Base-by-base conservation (phyloP, 2,329 filamentous ascomycete genomes). In the Fusarium tricinctum region DNA sequence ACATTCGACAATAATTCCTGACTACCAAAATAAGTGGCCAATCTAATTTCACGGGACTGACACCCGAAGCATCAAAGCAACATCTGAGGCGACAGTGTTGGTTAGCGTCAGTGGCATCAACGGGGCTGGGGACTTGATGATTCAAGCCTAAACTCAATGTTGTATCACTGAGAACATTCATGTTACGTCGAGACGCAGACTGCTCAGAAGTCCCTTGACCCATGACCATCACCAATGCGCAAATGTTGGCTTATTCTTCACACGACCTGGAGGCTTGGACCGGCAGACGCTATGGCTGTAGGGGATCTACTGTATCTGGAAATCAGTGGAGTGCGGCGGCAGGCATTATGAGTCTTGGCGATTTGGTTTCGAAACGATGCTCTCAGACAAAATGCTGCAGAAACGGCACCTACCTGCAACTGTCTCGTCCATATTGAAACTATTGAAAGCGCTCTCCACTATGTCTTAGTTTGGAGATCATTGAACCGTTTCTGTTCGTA, bases 21-120 rank as follows among this genome's bases (percentile, higher is more conserved):
- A 32, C 17, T n/a, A 39, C 42, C n/a, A 28, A 43, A 39, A 44
- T 42, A 35, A 51, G 46, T 20, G 28, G n/a, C 42, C 51, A 64
- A 58, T 49, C 57, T 60, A 60, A 68, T 73, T 66, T 66, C 44
- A 48, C 60, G 68, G 69, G 48, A 56, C 51, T 58, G 28, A 30
- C 6, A 12, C 10, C 28, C 28, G 28, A 30, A 30, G 55, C 46
- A 58, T 48, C 38, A 68, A 63, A 70, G 56, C 56, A 54, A 61
- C 32, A 42, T 42, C 35, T 28, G 30, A 55, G 47, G 57, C 56
- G 47, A 60, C 49, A 68, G 58, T 54, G 45, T 59, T 58, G 45
- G 40, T 35, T 73, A 74, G 70, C 54, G 71, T 56, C 70, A 46
- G 42, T 54, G 40, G 32, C 33, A 50, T 57, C 58, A 26, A 55